Evolutionary conservation across 78 protist genomes (phyloP), one percentile per base, ranked within the genome.

Genomic region (Fonticula alba): DNA sequence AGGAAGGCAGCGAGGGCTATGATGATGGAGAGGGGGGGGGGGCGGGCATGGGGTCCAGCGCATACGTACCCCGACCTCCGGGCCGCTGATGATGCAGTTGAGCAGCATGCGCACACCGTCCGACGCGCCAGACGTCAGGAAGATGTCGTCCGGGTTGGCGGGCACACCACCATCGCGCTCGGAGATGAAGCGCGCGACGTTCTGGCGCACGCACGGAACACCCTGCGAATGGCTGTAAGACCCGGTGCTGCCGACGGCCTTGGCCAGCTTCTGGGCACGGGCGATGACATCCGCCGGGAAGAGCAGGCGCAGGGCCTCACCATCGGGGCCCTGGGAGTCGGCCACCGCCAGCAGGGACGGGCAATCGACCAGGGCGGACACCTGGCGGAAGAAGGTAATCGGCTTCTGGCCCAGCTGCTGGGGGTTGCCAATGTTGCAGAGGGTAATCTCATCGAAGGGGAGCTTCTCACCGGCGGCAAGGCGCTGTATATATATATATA

Each of bases 371-470:
- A 83, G 55, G 6, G 92, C 36, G 17, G 81, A 52, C 9, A 90
- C 92, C 73, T 96, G 86, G 9, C 98, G 81, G 68, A 74, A 66
- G 54, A 81, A 97, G 4, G 98, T 75, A 24, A 97, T 29, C 6
- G 99, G 99, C 65, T 57, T 10, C 76, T 97, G 99, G 41, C 60
- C 49, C 13, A 95, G 75, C 49, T 70, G 79, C 57, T 43, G 98
- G 9, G 99, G 99, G 52, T 97, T 97, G 40, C 99, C 99, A 54
- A 95, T 97, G 80, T 97, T 97, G 81, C 99, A 95, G 69, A 53
- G 71, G 33, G 87, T 63, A 33, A 94, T 62, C 14, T 87, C 68
- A 32, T 75, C 62, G 64, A 89, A 89, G 33, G 89, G 89, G 5
- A 75, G 68, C 55, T 27, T 41, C 53, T 46, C 55, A 13, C 71